Evolutionary conservation across 768 basidiomycete genomes (phyloP), one percentile per base, ranked within the genome.

Genomic region (Termitomyces sp.): DNA sequence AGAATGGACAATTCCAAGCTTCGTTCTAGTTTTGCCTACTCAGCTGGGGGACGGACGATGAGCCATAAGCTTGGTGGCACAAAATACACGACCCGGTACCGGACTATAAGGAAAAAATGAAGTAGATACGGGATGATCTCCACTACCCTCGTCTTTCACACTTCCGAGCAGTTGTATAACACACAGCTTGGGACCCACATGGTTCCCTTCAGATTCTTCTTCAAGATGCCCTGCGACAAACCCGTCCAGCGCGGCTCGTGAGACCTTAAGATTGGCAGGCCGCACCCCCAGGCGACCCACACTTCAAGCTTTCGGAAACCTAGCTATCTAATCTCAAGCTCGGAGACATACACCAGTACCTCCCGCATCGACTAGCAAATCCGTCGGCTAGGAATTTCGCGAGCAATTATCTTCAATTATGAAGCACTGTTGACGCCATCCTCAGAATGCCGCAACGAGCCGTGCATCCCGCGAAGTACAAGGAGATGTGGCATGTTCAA

Each of bases 311-410:
- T 42, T 77, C 79, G 36, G 68, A 71, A 42, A 64, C 52, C 5
- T 78, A 80, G 56, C 63, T 67, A 37, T 72, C 74, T 1, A 63
- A 77, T 42, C 69, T 84, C n/a, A 52, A 68, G 3, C 56, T 79
- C 45, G 76, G 79, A 42, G 73, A 81, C 55, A 71, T 83, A 31
- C 25, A 25, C 25, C 25, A 25, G 25, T 70, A 75, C 63, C 63
- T 85, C 46, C 46, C 78, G 83, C 14, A 81, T 85, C 25, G 83
- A 85, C 61, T 84, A 83, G 83, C 83, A 85, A 65, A 83, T 79
- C 2, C 76, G 82, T 14, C 76, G 82, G 42, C 67, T 85, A 38
- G 83, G 83, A 15, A 67, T 70, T 51, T 83, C 83, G 4, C 71
- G 70, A 12, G 79, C 81, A 0, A 81, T 84, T 20, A 72, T 81